Evolutionary conservation across 345 rosid species (phyloP).

Genomic region (Jatropha curcas): DNA sequence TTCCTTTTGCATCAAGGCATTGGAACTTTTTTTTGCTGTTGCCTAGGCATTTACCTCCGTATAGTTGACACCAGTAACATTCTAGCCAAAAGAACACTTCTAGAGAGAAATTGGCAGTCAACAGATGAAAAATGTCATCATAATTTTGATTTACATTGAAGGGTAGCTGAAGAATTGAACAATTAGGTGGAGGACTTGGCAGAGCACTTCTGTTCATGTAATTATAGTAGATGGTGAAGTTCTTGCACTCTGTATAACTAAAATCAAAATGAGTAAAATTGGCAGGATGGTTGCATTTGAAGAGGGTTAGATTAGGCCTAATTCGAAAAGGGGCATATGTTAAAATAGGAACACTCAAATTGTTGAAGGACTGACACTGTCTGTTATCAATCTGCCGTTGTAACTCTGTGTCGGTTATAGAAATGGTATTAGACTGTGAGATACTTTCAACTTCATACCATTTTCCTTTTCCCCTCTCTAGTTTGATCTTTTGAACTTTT

Average conservation of each 20-base stretch:
- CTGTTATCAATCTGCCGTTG: not conserved
- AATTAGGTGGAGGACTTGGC: slow-evolving; percentile 6
- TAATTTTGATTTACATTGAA: not conserved
- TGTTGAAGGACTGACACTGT: slow-evolving; percentile 26
- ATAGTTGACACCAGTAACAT: slow-evolving; percentile 10
- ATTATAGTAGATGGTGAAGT: slow-evolving; percentile 9
- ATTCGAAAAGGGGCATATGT: slow-evolving; percentile 15
- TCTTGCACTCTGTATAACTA: not conserved
- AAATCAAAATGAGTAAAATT: not conserved
- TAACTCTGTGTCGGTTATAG: slow-evolving; percentile 20
- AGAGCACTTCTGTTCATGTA: not conserved
- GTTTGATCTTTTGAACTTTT: slow-evolving; percentile 16
- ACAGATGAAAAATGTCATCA: slow-evolving; percentile 10
- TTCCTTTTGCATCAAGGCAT: slow-evolving; percentile 19
- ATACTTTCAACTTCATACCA: slow-evolving; percentile 30
- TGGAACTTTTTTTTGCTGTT: not conserved
- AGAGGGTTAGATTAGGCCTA: not conserved
- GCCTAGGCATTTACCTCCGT: slow-evolving; percentile 1
- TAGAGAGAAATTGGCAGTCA: slow-evolving; percentile 24
- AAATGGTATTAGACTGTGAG: slow-evolving; percentile 27
- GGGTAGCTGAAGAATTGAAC: slow-evolving; percentile 30
- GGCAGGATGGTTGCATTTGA: slow-evolving; percentile 20
- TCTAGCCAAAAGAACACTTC: fast-evolving
- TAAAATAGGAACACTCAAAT: slow-evolving; percentile 22
- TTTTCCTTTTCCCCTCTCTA: slow-evolving; percentile 15